phyloP scores from a whole-genome alignment of 2,329 filamentous ascomycete species.

The Colletotrichum shisoi region DNA sequence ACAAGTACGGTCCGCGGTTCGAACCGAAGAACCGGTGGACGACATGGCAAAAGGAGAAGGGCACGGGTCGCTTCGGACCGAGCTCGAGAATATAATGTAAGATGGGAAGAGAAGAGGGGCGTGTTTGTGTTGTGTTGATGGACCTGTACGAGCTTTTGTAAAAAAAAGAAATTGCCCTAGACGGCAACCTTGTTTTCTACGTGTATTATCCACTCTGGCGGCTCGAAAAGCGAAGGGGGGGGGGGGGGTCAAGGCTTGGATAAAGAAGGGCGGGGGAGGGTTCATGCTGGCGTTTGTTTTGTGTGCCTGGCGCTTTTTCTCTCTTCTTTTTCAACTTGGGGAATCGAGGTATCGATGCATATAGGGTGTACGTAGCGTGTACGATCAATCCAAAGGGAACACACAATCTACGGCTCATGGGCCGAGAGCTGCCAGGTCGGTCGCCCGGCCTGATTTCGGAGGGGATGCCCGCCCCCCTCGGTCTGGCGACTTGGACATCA shows the following conservation, averaged over 20 bases:
- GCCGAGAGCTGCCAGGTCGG: not conserved
- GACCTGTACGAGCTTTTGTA: slow-evolving; percentile 19
- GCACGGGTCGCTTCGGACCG: slow-evolving; percentile 30
- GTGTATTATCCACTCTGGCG: slow-evolving; percentile 12
- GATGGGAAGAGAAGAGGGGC: not conserved
- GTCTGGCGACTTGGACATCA: not conserved
- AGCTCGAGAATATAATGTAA: slow-evolving; percentile 38
- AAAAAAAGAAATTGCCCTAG: not conserved
- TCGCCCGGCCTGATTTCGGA: not conserved
- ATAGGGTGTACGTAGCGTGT: not conserved
- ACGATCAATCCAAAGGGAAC: not conserved
- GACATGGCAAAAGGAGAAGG: slow-evolving; percentile 39
- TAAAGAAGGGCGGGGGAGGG: not conserved
- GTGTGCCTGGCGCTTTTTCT: not conserved
- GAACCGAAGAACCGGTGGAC: slow-evolving; percentile 33
- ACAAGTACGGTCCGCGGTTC: slow-evolving; percentile 33
- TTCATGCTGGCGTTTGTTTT: slow-evolving; percentile 11
- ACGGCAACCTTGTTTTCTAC: slow-evolving; percentile 17
- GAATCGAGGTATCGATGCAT: not conserved
- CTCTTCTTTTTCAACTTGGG: no score
- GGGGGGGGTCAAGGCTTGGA: not conserved
- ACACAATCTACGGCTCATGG: no score
- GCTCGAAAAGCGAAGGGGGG: not conserved
- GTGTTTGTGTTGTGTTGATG: no score
- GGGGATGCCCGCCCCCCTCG: no score